phyloP scores from a whole-genome alignment of 768 basidiomycete species.

The Trichaptum fuscoviolaceum region DNA sequence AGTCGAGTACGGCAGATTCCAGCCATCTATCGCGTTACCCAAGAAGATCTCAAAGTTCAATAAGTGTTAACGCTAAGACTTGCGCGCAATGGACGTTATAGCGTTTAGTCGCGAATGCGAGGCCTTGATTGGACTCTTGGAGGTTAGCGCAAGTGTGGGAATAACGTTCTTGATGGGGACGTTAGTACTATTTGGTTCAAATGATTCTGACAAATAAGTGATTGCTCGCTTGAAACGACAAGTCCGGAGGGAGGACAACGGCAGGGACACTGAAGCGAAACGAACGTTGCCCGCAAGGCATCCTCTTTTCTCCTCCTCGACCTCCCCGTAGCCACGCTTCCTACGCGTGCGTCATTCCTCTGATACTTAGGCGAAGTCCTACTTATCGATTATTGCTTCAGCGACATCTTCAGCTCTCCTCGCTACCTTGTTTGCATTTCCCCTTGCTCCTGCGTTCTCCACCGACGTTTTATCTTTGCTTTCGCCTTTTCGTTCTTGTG shows the following conservation, averaged over 20 bases:
- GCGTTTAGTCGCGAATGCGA: background rate
- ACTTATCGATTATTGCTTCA: background rate
- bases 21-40: conserved; percentile 46
- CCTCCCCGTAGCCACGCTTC: background rate
- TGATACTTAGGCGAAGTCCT: background rate
- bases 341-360: background rate
- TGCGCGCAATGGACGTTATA: background rate
- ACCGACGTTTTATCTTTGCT: background rate
- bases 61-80: background rate
- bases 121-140: too few relatives aligned
- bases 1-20: conserved; percentile 92
- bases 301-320: background rate
- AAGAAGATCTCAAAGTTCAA: background rate
- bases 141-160: background rate
- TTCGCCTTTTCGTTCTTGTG: too few relatives aligned
- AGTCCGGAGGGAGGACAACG: background rate
- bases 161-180: background rate
- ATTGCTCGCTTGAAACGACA: background rate
- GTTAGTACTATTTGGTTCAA: too few relatives aligned
- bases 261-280: background rate
- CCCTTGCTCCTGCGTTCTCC: background rate
- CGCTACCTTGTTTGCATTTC: background rate
- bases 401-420: background rate
- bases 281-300: background rate
- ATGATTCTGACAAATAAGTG: too few relatives aligned